Conservation (phyloP, 2,329 filamentous ascomycete genomes). For the Cryphonectria radicalis region DNA sequence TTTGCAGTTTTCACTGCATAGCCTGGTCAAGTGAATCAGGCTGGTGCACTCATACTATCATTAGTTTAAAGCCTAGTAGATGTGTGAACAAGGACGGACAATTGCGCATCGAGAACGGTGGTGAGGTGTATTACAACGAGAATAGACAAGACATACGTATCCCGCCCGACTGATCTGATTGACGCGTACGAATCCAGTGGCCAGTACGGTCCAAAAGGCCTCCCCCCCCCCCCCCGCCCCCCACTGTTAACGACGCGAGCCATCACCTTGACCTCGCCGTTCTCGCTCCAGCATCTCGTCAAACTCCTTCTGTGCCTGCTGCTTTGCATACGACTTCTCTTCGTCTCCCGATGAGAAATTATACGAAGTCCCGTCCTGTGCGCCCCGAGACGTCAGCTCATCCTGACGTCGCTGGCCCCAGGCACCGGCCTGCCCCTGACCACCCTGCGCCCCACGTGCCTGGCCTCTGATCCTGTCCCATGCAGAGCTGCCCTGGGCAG, state of each 20-base stretch:
- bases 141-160: neutral
- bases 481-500: conserved; percentile 22
- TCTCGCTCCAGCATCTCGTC: conserved; percentile 54
- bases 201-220: neutral
- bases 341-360: conserved; percentile 43
- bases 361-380: conserved; percentile 34
- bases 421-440: conserved; percentile 11
- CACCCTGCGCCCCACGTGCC: neutral
- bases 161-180: neutral
- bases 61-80: neutral
- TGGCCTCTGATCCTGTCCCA: conserved; percentile 30
- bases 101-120: neutral
- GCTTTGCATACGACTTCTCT: conserved; percentile 45
- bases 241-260: conserved; percentile 6
- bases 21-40: neutral
- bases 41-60: neutral
- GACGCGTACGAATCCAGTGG: neutral
- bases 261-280: conserved; percentile 18
- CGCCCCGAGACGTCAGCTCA: conserved; percentile 27
- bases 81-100: neutral
- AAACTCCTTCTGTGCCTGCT: conserved; percentile 55
- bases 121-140: neutral
- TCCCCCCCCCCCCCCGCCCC: too few relatives aligned
- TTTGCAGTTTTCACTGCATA: neutral
- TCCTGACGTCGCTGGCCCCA: conserved; percentile 33